A percentile compares a stretch with the other conserved stretches of the same genome.
phyloP scores from a whole-genome alignment of 1,139 yeast genomes.

The Sugiyamaella neomexicana region DNA sequence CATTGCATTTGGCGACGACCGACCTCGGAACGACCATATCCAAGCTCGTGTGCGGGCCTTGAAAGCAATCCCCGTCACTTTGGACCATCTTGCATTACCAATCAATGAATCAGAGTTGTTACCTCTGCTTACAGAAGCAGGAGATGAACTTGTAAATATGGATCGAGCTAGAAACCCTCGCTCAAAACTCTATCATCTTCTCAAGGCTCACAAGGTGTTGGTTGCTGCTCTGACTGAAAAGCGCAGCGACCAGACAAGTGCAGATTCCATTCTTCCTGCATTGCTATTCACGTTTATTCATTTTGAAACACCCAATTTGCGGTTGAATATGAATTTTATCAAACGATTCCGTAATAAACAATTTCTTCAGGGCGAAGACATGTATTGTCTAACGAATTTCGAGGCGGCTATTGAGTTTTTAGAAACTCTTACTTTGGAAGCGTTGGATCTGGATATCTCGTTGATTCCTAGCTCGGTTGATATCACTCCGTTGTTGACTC shows the following conservation, averaged over 20 bases:
- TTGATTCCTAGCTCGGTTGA: constrained; percentile 31
- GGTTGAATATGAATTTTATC: constrained; percentile 54
- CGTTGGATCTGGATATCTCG: constrained; percentile 37
- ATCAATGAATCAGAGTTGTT: constrained; percentile 28
- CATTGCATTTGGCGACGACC: constrained; percentile 34
- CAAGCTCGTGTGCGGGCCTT: constrained; percentile 35
- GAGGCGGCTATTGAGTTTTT: constrained; percentile 63
- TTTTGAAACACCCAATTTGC: constrained; percentile 47
- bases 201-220: constrained; percentile 45
- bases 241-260: constrained; percentile 32
- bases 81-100: constrained; percentile 33
- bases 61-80: constrained; percentile 32
- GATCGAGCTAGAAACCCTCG: constrained; percentile 42
- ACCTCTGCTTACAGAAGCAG: constrained; percentile 16
- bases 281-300: constrained; percentile 52
- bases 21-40: constrained; percentile 31
- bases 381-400: constrained; percentile 61
- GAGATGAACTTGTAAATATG: constrained; percentile 31
- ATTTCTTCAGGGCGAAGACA: constrained; percentile 50
- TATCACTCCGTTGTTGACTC: constrained; percentile 26
- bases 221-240: constrained; percentile 38
- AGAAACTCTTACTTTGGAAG: constrained; percentile 48
- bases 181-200: constrained; percentile 43
- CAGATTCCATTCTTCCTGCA: constrained; percentile 59
- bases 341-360: constrained; percentile 55